Percentiles rank a stretch among this genome's conserved stretches.
Conservation (phyloP, 2,329 filamentous ascomycete genomes). For the Claviceps africana region DNA sequence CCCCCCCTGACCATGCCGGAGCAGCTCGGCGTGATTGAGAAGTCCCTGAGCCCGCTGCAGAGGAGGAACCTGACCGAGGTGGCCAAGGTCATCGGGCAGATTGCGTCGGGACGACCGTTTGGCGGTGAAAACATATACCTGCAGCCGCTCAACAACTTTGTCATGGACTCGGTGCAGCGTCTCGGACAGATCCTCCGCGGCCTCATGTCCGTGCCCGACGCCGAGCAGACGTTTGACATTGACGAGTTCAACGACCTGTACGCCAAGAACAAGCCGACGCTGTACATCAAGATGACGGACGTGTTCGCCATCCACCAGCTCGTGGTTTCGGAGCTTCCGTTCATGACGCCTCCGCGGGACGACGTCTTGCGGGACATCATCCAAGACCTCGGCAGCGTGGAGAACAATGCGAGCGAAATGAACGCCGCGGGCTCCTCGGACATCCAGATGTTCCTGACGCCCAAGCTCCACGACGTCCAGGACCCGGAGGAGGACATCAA, state of each 20-base stretch:
- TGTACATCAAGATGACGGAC: constrained; percentile 99
- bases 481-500: constrained; percentile 90
- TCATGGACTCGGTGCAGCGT: constrained; percentile 71
- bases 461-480: constrained; percentile 77
- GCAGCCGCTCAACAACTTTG: constrained; percentile 84
- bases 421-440: constrained; percentile 73
- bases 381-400: constrained; percentile 85
- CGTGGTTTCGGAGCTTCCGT: constrained; percentile 62
- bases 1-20: constrained; percentile 82
- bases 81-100: constrained; percentile 78
- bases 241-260: constrained; percentile 98
- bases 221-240: constrained; percentile 89
- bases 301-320: constrained; percentile 93
- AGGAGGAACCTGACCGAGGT: constrained; percentile 87
- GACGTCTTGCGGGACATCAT: constrained; percentile 85
- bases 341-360: constrained; percentile 66
- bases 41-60: constrained; percentile 75
- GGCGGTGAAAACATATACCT: constrained; percentile 91
- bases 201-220: constrained; percentile 70
- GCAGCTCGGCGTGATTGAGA: constrained; percentile 84
- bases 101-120: constrained; percentile 78
- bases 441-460: constrained; percentile 79
- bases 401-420: constrained; percentile 92
- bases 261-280: constrained; percentile 84
- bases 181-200: constrained; percentile 61